Evolutionary conservation across 257 asterid genomes (phyloP).

Genomic region (Lycium barbarum): DNA sequence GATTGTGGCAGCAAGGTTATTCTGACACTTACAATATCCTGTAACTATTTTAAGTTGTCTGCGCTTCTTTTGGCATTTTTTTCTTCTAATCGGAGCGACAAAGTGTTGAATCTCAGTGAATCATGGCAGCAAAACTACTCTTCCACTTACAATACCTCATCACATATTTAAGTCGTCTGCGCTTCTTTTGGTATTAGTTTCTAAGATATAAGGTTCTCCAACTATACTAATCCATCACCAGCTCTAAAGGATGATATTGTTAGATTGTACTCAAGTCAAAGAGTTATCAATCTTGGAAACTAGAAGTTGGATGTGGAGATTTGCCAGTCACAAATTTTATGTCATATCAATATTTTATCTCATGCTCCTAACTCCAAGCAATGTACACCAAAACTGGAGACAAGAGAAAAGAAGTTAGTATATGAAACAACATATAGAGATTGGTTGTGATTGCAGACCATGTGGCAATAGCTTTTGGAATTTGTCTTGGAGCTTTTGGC

Average conservation of each 20-base stretch:
- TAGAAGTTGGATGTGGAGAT: background rate
- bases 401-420: slow-evolving; percentile 24
- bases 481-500: slow-evolving; percentile 50
- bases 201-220: background rate
- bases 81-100: background rate
- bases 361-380: background rate
- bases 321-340: background rate
- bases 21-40: background rate
- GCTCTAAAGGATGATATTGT: background rate
- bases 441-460: slow-evolving; percentile 42
- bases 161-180: background rate
- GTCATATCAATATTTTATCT: background rate
- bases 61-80: no score
- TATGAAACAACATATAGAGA: slow-evolving; percentile 32
- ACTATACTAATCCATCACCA: background rate
- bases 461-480: slow-evolving; percentile 27
- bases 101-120: background rate
- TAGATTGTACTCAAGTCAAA: background rate
- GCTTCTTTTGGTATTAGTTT: background rate
- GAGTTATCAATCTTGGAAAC: background rate
- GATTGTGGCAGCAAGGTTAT: background rate
- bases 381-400: slow-evolving; percentile 24
- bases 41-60: background rate
- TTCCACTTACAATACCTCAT: no score
- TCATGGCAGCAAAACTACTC: background rate